These are phyloP conservation scores for Stachybotrys echinatus DNA, from an alignment of 2,329 filamentous ascomycete genomes.

Conservation along the genomic window DNA sequence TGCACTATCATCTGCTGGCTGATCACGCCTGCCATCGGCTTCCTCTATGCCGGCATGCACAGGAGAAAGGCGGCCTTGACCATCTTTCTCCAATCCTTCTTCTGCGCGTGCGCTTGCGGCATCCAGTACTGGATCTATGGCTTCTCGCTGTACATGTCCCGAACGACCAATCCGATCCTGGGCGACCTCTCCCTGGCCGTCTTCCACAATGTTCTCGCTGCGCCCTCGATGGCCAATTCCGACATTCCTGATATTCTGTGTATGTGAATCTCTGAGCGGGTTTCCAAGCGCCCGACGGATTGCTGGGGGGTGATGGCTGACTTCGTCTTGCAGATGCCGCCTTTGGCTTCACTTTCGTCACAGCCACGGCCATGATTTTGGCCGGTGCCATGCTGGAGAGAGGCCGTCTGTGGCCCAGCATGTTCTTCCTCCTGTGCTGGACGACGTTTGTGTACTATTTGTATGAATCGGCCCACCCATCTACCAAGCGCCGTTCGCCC, in stretches of 20 bases:
- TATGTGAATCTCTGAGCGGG: not conserved
- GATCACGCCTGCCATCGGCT: slow-evolving; percentile 33
- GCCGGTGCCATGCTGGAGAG: slow-evolving; percentile 32
- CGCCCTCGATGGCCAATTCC: slow-evolving; percentile 28
- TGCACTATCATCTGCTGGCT: slow-evolving; percentile 31
- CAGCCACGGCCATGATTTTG: slow-evolving; percentile 32
- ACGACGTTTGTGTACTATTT: slow-evolving; percentile 58
- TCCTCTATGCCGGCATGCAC: slow-evolving; percentile 32
- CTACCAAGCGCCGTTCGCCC: fast-evolving
- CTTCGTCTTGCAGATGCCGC: slow-evolving; percentile 18
- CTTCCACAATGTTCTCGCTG: slow-evolving; percentile 28
- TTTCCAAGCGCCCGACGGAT: not conserved
- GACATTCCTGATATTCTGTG: slow-evolving; percentile 31
- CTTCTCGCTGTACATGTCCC: slow-evolving; percentile 34
- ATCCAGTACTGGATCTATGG: slow-evolving; percentile 44
- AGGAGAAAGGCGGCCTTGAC: slow-evolving; percentile 33
- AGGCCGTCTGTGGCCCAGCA: slow-evolving; percentile 35
- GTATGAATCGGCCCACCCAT: slow-evolving; percentile 6
- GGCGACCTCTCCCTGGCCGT: slow-evolving; percentile 29
- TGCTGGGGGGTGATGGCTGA: too few species aligned
- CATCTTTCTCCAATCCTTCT: slow-evolving; percentile 41
- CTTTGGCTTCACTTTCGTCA: slow-evolving; percentile 32
- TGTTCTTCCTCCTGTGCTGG: slow-evolving; percentile 61
- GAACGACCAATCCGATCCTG: slow-evolving; percentile 26
- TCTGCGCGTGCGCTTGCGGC: slow-evolving; percentile 37